Evolutionary conservation across 495 filamentous ascomycete genomes (phyloP), one percentile per base, ranked within the genome.

Genomic region (Lepraria neglecta): DNA sequence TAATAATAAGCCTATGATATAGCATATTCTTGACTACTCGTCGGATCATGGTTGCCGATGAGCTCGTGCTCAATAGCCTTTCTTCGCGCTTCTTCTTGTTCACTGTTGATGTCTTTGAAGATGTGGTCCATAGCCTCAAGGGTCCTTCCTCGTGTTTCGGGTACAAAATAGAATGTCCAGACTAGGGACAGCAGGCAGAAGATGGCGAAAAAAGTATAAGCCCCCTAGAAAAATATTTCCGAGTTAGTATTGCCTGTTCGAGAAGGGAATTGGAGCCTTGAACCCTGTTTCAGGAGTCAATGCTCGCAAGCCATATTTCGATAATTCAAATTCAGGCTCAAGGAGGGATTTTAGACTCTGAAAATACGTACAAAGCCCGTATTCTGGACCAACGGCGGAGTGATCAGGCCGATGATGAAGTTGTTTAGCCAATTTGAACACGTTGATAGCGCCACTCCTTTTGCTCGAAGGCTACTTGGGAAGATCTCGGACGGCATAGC

Each of bases 341-440:
- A 48, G 45, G 9, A 48, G 45, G 76, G 35, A 38, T 38, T 67
- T 58, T 81, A 83, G 3, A 79, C 74, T 4, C 82, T 38, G 35
- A 12, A 12, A 38, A 38, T 38, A 38, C 35, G 35, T 38, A 38
- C 82, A 68, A 77, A 84, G 3, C 79, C 78, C 0, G 78, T 81
- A 57, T 78, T 75, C 60, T 81, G 70, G 24, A 84, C 75, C 0
- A 84, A 68, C 19, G 58, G 43, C n/a, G 65, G 62, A 46, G 58
- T 59, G 24, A 65, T 64, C 15, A 58, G 64, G 21, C 64, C 77
- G 43, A 82, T 80, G 45, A 84, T 78, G 63, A 83, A 82, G 65
- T 83, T 83, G 64, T 79, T 81, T 1, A 82, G 60, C 80, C 80
- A 84, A 57, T 79, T 81, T 2, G 77, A 78, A 63, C 74, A 78